Evolutionary conservation across 805 yeast species (phyloP).

Genomic region (Zygoascus tannicola): DNA sequence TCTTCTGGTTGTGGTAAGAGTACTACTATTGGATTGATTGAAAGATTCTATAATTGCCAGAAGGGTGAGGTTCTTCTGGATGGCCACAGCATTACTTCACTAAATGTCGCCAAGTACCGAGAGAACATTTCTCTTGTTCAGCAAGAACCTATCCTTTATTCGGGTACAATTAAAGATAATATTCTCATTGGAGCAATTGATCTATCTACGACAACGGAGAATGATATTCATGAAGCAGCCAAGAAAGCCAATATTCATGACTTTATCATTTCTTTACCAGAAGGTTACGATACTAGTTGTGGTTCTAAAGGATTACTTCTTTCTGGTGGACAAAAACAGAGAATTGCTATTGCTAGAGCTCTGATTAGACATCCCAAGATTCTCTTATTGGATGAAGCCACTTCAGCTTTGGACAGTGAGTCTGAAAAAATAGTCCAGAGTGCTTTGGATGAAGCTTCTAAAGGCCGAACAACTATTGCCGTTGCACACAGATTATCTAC

Average conservation of each 20-base stretch:
- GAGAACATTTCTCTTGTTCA: slow-evolving; percentile 49
- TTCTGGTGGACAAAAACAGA: slow-evolving; percentile 72
- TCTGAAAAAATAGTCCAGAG: slow-evolving; percentile 70
- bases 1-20: slow-evolving; percentile 57
- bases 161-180: slow-evolving; percentile 48
- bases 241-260: slow-evolving; percentile 50
- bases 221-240: slow-evolving; percentile 38
- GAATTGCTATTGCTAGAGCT: slow-evolving; percentile 69
- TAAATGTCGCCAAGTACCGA: slow-evolving; percentile 43
- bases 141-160: slow-evolving; percentile 50
- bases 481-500: slow-evolving; percentile 79
- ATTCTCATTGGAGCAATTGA: slow-evolving; percentile 39
- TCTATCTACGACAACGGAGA: slow-evolving; percentile 29
- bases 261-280: slow-evolving; percentile 46
- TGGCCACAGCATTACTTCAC: slow-evolving; percentile 38
- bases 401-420: slow-evolving; percentile 55
- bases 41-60: slow-evolving; percentile 44
- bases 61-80: slow-evolving; percentile 44
- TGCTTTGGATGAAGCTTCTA: slow-evolving; percentile 59
- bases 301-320: slow-evolving; percentile 50
- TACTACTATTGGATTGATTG: slow-evolving; percentile 43
- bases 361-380: slow-evolving; percentile 57
- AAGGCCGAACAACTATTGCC: slow-evolving; percentile 68
- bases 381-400: slow-evolving; percentile 59
- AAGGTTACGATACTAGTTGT: slow-evolving; percentile 49